Evolutionary conservation across 345 rosid genomes (phyloP).

Genomic region (Abelmoschus esculentus): DNA sequence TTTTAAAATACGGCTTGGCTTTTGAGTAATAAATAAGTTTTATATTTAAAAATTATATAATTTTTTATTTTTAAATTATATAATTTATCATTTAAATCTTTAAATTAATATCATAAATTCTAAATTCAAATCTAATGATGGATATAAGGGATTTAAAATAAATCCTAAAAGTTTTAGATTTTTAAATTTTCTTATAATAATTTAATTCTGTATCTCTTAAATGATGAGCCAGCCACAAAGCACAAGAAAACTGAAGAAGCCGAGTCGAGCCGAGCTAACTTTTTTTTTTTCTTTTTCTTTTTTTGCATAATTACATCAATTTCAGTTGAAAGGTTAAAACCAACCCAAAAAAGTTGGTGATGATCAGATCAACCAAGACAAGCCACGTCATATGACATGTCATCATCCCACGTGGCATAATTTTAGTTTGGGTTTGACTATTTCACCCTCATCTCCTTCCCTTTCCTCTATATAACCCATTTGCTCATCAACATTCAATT

Average conservation of each 20-base stretch:
- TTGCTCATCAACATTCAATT: background rate
- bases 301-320: background rate
- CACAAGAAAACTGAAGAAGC: background rate
- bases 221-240: background rate
- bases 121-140: too few relatives aligned
- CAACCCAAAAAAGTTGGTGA: constrained; percentile 1
- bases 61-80: too few relatives aligned
- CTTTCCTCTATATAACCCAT: constrained; percentile 1
- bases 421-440: constrained; percentile 32
- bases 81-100: too few relatives aligned
- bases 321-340: background rate
- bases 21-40: too few relatives aligned
- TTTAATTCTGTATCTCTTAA: too few relatives aligned
- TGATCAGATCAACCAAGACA: constrained; percentile 20
- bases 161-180: too few relatives aligned
- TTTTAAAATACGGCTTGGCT: background rate
- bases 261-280: background rate
- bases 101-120: too few relatives aligned
- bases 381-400: constrained; percentile 29
- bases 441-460: background rate
- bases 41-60: too few relatives aligned
- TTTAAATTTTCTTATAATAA: too few relatives aligned
- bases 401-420: constrained; percentile 29
- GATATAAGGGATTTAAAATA: too few relatives aligned
- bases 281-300: too few relatives aligned